These are phyloP conservation scores for Leishmania tarentolae DNA, from an alignment of 208 protist species.

Conservation along the genomic window DNA sequence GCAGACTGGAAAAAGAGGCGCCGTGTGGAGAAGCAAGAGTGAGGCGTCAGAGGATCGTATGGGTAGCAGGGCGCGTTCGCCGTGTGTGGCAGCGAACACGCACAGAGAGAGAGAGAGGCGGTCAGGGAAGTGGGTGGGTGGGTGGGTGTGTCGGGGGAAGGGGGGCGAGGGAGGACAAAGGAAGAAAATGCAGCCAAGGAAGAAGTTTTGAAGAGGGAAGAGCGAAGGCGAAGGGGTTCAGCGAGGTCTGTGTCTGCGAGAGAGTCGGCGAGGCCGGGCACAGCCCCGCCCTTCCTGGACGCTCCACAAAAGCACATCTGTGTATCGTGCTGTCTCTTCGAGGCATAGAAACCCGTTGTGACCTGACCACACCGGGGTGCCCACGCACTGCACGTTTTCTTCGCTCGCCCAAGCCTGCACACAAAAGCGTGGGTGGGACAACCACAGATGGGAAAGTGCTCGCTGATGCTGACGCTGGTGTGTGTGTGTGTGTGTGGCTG, in stretches of 20 bases:
- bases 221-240: background rate
- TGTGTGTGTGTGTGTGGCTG: background rate
- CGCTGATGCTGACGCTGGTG: background rate
- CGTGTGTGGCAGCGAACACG: background rate
- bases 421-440: background rate
- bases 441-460: background rate
- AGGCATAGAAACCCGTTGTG: background rate
- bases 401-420: conserved; percentile 1
- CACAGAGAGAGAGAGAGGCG: background rate
- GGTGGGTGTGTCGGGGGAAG: background rate
- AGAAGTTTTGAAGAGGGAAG: background rate
- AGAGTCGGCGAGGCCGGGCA: background rate
- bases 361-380: background rate
- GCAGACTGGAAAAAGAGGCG: background rate
- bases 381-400: background rate
- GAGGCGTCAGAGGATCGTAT: background rate
- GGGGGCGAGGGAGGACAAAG: background rate
- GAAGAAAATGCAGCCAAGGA: too few relatives aligned
- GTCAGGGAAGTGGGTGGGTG: too few relatives aligned
- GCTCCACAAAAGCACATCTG: background rate
- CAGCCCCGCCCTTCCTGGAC: background rate
- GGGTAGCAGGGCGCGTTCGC: background rate
- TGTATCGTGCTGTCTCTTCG: background rate
- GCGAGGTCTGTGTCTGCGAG: background rate
- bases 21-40: background rate